Percentiles rank a stretch among this genome's conserved stretches.
phyloP scores from a whole-genome alignment of 805 yeast species.

The Starmerella kuoi region DNA sequence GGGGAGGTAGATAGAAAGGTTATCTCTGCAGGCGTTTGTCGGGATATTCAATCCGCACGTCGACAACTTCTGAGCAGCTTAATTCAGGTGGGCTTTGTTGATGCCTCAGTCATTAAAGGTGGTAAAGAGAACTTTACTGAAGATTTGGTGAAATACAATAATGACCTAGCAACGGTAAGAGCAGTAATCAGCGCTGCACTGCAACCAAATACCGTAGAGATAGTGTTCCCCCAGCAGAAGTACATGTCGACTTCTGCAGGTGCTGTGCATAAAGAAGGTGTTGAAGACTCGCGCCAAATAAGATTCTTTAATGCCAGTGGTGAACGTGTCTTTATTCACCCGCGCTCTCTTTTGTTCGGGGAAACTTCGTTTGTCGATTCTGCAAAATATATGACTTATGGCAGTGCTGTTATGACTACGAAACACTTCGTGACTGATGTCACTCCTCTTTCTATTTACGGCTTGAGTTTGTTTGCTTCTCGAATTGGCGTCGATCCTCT shows the following conservation, averaged over 20 bases:
- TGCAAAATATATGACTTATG: slow-evolving; percentile 50
- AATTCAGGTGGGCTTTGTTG: slow-evolving; percentile 66
- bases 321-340: slow-evolving; percentile 69
- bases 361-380: slow-evolving; percentile 31
- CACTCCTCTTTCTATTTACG: slow-evolving; percentile 65
- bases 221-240: slow-evolving; percentile 72
- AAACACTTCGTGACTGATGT: slow-evolving; percentile 61
- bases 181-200: slow-evolving; percentile 69
- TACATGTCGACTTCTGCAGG: slow-evolving; percentile 61
- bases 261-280: slow-evolving; percentile 52
- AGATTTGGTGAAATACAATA: slow-evolving; percentile 32
- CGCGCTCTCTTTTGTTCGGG: slow-evolving; percentile 65
- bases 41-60: slow-evolving; percentile 60
- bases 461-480: slow-evolving; percentile 75
- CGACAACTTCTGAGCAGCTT: slow-evolving; percentile 58
- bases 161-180: slow-evolving; percentile 44
- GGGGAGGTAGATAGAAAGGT: slow-evolving; percentile 3
- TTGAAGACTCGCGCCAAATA: slow-evolving; percentile 63
- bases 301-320: slow-evolving; percentile 65
- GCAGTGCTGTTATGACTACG: slow-evolving; percentile 41
- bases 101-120: slow-evolving; percentile 27
- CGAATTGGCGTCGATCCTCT: slow-evolving; percentile 40
- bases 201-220: slow-evolving; percentile 72
- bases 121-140: background rate
- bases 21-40: slow-evolving; percentile 33